phyloP scores from a whole-genome alignment of 306 rosid species.

The Inga laurina region DNA sequence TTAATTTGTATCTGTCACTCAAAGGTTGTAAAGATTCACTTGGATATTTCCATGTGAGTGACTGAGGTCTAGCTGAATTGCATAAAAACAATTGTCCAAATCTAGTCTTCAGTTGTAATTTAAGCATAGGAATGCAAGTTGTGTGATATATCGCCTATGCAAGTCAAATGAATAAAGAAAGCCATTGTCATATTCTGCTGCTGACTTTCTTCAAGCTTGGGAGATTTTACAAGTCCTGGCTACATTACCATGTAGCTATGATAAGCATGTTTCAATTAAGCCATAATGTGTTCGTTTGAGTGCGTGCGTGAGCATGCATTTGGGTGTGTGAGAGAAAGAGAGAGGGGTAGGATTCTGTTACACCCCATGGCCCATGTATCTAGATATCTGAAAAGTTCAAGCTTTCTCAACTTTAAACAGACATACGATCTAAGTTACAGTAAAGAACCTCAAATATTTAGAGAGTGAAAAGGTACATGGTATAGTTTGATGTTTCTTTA shows the following conservation, averaged over 20 bases:
- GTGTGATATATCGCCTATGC: not conserved
- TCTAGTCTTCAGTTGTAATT: not conserved
- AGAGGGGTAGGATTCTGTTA: not conserved
- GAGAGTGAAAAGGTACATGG: no score
- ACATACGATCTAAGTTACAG: not conserved
- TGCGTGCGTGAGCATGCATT: no score
- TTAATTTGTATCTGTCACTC: not conserved
- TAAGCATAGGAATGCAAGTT: not conserved
- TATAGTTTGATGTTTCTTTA: no score
- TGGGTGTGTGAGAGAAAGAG: no score
- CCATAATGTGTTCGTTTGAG: no score
- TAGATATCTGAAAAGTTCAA: not conserved
- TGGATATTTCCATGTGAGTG: not conserved
- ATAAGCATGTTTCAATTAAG: no score
- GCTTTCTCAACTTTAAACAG: conserved; percentile 6
- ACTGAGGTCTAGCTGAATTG: not conserved
- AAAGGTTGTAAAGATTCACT: not conserved
- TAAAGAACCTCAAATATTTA: no score
- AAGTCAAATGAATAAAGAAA: not conserved
- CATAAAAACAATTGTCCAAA: not conserved
- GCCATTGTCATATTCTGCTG: no score
- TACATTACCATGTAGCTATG: no score
- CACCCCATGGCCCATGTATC: not conserved
- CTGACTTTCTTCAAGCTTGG: no score
- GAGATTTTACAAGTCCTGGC: no score